Conservation (phyloP, 257 asterid genomes). For the Fraxinus pennsylvanica region DNA sequence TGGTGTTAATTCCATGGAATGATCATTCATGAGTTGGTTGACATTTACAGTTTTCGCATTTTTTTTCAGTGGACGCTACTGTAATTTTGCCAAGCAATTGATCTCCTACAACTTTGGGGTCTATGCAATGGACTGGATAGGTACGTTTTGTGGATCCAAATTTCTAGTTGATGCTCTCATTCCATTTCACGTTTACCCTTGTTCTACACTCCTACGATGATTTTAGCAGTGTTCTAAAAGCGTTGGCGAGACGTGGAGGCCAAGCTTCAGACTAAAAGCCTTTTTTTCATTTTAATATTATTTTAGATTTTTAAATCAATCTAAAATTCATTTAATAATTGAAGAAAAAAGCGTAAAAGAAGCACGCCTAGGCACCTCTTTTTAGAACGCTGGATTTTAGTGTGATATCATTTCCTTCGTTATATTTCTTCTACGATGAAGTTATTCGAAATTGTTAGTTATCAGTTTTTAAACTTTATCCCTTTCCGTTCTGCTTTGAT, state of each 20-base stretch:
- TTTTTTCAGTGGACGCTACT: conserved; percentile 82
- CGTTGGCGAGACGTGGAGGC: too few species aligned
- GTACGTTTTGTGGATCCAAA: conserved; percentile 27
- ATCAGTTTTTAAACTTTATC: neutral
- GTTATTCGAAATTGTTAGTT: neutral
- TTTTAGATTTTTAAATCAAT: too few species aligned
- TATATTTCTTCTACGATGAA: neutral
- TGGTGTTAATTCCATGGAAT: neutral
- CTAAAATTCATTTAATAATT: too few species aligned
- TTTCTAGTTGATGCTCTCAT: neutral
- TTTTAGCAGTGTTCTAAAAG: neutral
- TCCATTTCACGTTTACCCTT: neutral
- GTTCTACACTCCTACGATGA: neutral
- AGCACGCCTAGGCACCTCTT: too few species aligned
- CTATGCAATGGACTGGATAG: conserved; percentile 99
- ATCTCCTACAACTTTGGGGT: conserved; percentile 80
- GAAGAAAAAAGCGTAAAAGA: too few species aligned
- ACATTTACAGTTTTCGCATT: conserved; percentile 19
- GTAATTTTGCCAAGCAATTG: conserved; percentile 79
- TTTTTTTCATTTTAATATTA: too few species aligned
- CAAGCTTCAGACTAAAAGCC: too few species aligned
- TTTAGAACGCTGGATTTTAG: neutral
- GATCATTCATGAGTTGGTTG: conserved; percentile 14
- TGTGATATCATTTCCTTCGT: conserved; percentile 5
- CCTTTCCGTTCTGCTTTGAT: neutral